These are phyloP conservation scores for Leucocoprinus sp. DNA, from an alignment of 768 basidiomycete genomes.

Conservation along the genomic window DNA sequence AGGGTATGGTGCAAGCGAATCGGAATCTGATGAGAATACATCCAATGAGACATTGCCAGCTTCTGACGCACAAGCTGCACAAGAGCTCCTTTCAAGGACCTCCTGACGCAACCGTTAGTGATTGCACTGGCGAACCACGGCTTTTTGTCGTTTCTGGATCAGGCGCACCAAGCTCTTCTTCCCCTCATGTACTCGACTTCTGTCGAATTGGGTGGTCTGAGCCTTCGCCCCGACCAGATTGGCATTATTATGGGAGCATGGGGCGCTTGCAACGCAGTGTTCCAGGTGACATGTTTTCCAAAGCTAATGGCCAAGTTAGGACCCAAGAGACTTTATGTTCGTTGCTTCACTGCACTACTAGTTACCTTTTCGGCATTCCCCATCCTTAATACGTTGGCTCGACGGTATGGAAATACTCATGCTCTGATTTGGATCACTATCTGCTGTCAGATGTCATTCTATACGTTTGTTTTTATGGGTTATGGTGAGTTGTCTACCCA, in stretches of 20 bases:
- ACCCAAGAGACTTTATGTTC: slow-evolving; percentile 34
- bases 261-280: slow-evolving; percentile 43
- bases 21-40: background rate
- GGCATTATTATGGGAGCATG: slow-evolving; percentile 42
- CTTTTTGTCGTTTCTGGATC: slow-evolving; percentile 23
- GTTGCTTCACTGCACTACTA: slow-evolving; percentile 9
- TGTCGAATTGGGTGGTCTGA: slow-evolving; percentile 44
- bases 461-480: slow-evolving; percentile 3
- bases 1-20: slow-evolving; percentile 11
- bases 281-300: slow-evolving; percentile 43
- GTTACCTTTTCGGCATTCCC: slow-evolving; percentile 14
- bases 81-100: slow-evolving; percentile 12
- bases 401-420: slow-evolving; percentile 1
- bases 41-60: background rate
- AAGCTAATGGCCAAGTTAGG: slow-evolving; percentile 38
- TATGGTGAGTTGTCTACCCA: slow-evolving; percentile 6
- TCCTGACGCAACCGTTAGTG: slow-evolving; percentile 19
- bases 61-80: slow-evolving; percentile 8
- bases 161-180: slow-evolving; percentile 20
- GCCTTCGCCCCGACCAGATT: slow-evolving; percentile 41
- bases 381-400: slow-evolving; percentile 6
- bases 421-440: slow-evolving; percentile 1
- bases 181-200: slow-evolving; percentile 40
- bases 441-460: slow-evolving; percentile 7
- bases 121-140: slow-evolving; percentile 19